A percentile compares a stretch with the other conserved stretches of the same genome.
These are phyloP conservation scores for Usnea hakonensis DNA, from an alignment of 495 filamentous ascomycete species.

Conservation along the genomic window DNA sequence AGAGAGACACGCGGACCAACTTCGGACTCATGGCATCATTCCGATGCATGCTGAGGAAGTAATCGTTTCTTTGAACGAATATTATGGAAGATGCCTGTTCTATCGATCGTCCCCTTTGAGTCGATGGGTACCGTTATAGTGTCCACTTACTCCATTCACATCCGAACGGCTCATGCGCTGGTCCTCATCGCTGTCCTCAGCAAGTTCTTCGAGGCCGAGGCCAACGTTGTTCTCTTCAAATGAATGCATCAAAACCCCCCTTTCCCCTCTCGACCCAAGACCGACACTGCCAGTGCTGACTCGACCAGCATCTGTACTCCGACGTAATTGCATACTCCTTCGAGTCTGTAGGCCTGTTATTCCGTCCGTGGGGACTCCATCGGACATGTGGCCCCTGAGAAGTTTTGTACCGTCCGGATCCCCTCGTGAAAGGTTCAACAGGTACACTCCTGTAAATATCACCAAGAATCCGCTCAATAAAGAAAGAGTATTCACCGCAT, in stretches of 20 bases:
- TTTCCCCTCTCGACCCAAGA: conserved; percentile 48
- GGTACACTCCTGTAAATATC: conserved; percentile 95
- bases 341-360: conserved; percentile 83
- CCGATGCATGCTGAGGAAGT: neutral
- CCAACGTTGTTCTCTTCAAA: conserved; percentile 72
- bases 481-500: conserved; percentile 87
- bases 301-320: conserved; percentile 53
- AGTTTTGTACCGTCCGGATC: conserved; percentile 74
- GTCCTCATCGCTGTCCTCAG: conserved; percentile 61
- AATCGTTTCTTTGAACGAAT: neutral
- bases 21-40: neutral
- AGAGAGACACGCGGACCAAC: conserved; percentile 1
- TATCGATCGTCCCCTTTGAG: conserved; percentile 40
- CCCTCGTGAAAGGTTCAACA: conserved; percentile 85
- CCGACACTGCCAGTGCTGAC: conserved; percentile 51
- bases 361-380: conserved; percentile 79
- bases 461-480: conserved; percentile 89
- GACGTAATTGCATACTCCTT: conserved; percentile 81
- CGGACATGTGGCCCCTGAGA: conserved; percentile 53
- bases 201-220: conserved; percentile 58
- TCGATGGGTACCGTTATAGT: conserved; percentile 24
- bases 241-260: conserved; percentile 72
- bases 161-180: conserved; percentile 8
- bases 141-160: conserved; percentile 10
- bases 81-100: conserved; percentile 17